Percentiles rank a stretch among this genome's conserved stretches.
These are phyloP conservation scores for Pseudocercospora musae DNA, from an alignment of 2,329 filamentous ascomycete genomes.

Conservation along the genomic window DNA sequence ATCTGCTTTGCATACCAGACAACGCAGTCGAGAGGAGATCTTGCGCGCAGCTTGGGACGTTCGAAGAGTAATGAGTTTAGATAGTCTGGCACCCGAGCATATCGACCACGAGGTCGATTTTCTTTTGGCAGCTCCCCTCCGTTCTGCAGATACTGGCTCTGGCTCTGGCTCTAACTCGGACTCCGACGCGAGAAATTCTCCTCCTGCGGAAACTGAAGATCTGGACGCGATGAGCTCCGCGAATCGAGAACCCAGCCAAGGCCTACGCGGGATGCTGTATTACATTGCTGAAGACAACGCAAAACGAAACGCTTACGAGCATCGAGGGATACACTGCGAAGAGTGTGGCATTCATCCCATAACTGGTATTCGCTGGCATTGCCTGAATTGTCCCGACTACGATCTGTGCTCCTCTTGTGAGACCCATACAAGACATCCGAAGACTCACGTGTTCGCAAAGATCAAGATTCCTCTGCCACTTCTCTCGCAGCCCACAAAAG, in stretches of 20 bases:
- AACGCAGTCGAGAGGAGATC: conserved; percentile 5
- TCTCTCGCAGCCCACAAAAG: conserved; percentile 72
- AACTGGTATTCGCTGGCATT: conserved; percentile 86
- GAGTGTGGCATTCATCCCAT: conserved; percentile 85
- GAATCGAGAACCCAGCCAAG: conserved; percentile 29
- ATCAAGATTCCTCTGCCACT: conserved; percentile 85
- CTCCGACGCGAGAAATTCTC: background rate
- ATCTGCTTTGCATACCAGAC: background rate
- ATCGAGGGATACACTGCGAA: conserved; percentile 90
- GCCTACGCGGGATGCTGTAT: conserved; percentile 62
- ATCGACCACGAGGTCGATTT: conserved; percentile 18
- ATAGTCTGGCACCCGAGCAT: conserved; percentile 4
- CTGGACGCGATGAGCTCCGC: conserved; percentile 16
- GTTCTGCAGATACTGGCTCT: conserved; percentile 5
- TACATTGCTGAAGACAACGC: conserved; percentile 93
- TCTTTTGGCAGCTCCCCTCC: conserved; percentile 14
- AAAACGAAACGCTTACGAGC: conserved; percentile 80
- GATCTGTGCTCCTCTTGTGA: conserved; percentile 95
- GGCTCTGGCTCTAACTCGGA: conserved; percentile 14
- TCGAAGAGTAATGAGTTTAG: conserved; percentile 11
- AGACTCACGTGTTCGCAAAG: conserved; percentile 96
- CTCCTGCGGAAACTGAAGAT: conserved; percentile 29
- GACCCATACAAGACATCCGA: conserved; percentile 60
- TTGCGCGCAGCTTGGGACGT: conserved; percentile 5
- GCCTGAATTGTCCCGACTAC: conserved; percentile 92